Percentiles rank a stretch among this genome's conserved stretches.
Evolutionary conservation across 2,329 filamentous ascomycete genomes (phyloP).

Genomic region (Chrysosporium keratinophilum): DNA sequence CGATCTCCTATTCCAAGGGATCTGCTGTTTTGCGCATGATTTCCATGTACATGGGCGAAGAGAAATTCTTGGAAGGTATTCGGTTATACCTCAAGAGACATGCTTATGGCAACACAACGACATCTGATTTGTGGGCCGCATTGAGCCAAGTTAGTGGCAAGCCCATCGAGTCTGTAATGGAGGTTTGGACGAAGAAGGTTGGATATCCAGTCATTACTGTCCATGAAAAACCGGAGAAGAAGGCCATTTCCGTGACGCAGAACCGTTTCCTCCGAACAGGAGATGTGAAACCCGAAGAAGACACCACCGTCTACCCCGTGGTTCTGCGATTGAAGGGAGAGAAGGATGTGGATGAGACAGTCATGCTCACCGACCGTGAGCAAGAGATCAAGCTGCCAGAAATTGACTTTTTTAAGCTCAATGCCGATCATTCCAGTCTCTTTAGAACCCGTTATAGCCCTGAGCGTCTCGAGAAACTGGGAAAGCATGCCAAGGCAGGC

Average conservation of each 20-base stretch:
- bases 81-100: slow-evolving; percentile 88
- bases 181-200: slow-evolving; percentile 94
- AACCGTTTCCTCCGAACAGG: slow-evolving; percentile 89
- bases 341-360: slow-evolving; percentile 66
- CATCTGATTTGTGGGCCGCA: slow-evolving; percentile 80
- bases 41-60: slow-evolving; percentile 86
- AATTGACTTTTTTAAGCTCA: slow-evolving; percentile 89
- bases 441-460: slow-evolving; percentile 84
- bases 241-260: slow-evolving; percentile 77
- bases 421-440: slow-evolving; percentile 85
- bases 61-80: slow-evolving; percentile 84
- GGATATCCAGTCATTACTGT: slow-evolving; percentile 87
- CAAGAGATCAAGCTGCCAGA: slow-evolving; percentile 65
- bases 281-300: slow-evolving; percentile 87
- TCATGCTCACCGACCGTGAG: slow-evolving; percentile 64
- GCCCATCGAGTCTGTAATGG: slow-evolving; percentile 80
- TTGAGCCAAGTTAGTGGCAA: slow-evolving; percentile 83
- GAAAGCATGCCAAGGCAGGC: slow-evolving; percentile 69
- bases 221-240: slow-evolving; percentile 59
- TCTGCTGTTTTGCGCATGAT: slow-evolving; percentile 96
- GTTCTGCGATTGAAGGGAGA: slow-evolving; percentile 78
- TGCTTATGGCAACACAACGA: slow-evolving; percentile 90
- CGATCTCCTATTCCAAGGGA: slow-evolving; percentile 94
- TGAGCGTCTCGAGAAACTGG: slow-evolving; percentile 75
- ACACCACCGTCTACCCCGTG: slow-evolving; percentile 76